Conservation (phyloP, 192 early-diverging fungal genomes). For the Backusella australiensis region DNA sequence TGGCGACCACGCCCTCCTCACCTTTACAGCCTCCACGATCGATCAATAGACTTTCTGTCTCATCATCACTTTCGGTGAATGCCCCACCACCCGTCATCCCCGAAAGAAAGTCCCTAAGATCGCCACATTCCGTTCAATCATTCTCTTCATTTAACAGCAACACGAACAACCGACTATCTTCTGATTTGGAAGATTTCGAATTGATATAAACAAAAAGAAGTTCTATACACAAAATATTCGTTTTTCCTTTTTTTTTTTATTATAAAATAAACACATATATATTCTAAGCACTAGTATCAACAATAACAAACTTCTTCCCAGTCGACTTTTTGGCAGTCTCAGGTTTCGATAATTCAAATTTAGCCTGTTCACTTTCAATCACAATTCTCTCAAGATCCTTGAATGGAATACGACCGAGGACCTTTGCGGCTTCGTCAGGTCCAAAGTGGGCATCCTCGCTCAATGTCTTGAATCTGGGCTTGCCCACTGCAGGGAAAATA, state of each 20-base stretch:
- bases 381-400: slow-evolving; percentile 42
- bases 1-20: neutral
- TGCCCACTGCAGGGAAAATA: slow-evolving; percentile 55
- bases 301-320: slow-evolving; percentile 43
- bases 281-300: slow-evolving; percentile 35
- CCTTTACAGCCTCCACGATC: neutral
- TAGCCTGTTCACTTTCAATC: slow-evolving; percentile 18
- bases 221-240: neutral
- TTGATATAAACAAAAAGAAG: neutral
- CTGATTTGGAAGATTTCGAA: slow-evolving; percentile 13
- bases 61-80: neutral
- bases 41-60: neutral
- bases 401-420: slow-evolving; percentile 66
- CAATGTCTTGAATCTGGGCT: slow-evolving; percentile 78
- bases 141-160: neutral
- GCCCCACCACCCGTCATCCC: neutral
- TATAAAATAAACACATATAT: neutral
- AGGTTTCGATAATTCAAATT: slow-evolving; percentile 18
- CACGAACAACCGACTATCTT: neutral
- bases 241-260: neutral
- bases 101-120: neutral
- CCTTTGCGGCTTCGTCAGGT: slow-evolving; percentile 76
- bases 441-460: slow-evolving; percentile 76
- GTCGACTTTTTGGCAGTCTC: slow-evolving; percentile 8
- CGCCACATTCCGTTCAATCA: neutral